phyloP scores from a whole-genome alignment of 73 alveolate species.

The Stentor coeruleus region DNA sequence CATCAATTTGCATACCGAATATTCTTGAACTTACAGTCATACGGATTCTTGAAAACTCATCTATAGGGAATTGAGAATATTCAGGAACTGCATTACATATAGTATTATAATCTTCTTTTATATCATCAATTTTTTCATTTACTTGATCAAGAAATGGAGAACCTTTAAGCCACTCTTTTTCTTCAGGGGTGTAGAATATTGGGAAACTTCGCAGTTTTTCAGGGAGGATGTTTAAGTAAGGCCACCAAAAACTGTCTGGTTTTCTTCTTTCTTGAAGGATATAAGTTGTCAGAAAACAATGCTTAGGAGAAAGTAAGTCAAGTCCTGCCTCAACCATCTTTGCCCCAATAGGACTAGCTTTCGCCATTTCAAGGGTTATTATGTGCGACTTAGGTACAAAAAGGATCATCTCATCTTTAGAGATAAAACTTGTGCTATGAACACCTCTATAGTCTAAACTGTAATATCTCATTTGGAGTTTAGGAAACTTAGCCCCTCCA shows the following conservation, averaged over 20 bases:
- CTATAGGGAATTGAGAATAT: conserved; percentile 67
- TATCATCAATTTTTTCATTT: conserved; percentile 78
- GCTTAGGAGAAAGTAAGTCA: conserved; percentile 94
- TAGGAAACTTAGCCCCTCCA: conserved; percentile 68
- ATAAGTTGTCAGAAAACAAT: conserved; percentile 86
- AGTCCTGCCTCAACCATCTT: conserved; percentile 78
- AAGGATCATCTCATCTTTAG: conserved; percentile 74
- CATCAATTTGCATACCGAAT: conserved; percentile 87
- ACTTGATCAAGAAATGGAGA: conserved; percentile 81
- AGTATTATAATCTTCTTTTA: conserved; percentile 80
- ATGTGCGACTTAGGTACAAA: conserved; percentile 84
- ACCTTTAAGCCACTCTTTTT: conserved; percentile 88
- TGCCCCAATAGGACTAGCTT: conserved; percentile 74
- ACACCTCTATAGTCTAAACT: conserved; percentile 90
- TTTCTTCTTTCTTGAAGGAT: conserved; percentile 76
- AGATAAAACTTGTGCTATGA: conserved; percentile 65
- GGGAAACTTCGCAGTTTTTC: conserved; percentile 80
- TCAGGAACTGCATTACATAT: conserved; percentile 78
- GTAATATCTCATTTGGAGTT: conserved; percentile 71
- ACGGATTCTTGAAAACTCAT: conserved; percentile 89
- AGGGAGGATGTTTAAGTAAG: conserved; percentile 92
- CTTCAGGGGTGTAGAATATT: conserved; percentile 83
- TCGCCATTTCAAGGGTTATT: conserved; percentile 94
- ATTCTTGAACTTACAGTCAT: conserved; percentile 89
- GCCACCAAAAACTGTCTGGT: conserved; percentile 73